phyloP scores from a whole-genome alignment of 1,139 yeast genomes.

The Candida glucosophila region DNA sequence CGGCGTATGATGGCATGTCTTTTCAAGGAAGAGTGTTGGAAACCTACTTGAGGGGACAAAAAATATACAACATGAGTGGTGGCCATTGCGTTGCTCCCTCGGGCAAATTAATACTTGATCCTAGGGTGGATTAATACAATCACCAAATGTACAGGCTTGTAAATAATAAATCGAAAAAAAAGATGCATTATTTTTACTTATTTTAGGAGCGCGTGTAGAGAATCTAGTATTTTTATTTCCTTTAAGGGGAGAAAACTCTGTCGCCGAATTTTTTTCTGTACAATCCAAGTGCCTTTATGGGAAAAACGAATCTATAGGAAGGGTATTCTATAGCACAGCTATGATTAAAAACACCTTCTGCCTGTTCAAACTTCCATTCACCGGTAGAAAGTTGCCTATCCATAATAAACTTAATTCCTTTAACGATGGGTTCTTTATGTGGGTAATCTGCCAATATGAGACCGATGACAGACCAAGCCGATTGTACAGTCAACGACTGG shows the following conservation, averaged over 20 bases:
- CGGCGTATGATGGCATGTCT: constrained; percentile 71
- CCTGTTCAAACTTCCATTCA: constrained; percentile 77
- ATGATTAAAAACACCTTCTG: constrained; percentile 96
- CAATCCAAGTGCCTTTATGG: constrained; percentile 88
- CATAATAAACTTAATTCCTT: constrained; percentile 60
- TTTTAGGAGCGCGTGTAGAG: background rate
- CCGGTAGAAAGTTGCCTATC: constrained; percentile 66
- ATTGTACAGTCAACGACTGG: constrained; percentile 72
- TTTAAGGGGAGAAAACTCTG: constrained; percentile 2
- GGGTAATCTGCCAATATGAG: constrained; percentile 79
- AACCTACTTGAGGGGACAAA: constrained; percentile 68
- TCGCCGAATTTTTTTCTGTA: constrained; percentile 36
- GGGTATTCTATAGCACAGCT: constrained; percentile 92
- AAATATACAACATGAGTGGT: constrained; percentile 48
- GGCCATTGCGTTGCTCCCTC: constrained; percentile 51
- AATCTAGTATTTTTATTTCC: constrained; percentile 1
- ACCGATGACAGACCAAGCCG: constrained; percentile 89
- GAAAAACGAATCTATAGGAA: constrained; percentile 79
- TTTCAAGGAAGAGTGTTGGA: constrained; percentile 68
- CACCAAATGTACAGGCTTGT: too few relatives aligned
- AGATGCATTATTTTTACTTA: too few relatives aligned
- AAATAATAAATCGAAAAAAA: too few relatives aligned
- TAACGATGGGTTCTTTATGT: constrained; percentile 47
- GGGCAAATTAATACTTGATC: constrained; percentile 56
- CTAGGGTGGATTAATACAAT: constrained; percentile 18